Evolutionary conservation across 345 rosid genomes (phyloP).

Genomic region (Salix dunnii): DNA sequence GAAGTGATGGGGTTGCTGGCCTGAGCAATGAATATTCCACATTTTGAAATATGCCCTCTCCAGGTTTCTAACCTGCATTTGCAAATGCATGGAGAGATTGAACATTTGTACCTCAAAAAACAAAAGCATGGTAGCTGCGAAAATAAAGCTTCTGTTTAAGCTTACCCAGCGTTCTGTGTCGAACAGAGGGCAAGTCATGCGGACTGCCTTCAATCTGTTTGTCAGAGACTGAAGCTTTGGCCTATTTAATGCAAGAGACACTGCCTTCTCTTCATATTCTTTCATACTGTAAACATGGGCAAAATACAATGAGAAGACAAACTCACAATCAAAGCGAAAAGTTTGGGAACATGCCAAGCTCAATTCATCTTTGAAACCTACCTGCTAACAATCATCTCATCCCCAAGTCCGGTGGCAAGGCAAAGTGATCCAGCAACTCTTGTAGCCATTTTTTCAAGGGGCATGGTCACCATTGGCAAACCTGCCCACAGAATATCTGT

Average conservation of each 20-base stretch:
- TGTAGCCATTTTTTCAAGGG: conserved; percentile 99
- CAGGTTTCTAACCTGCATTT: conserved; percentile 79
- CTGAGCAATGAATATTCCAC: conserved; percentile 84
- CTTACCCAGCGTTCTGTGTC: conserved; percentile 97
- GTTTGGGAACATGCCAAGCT: neutral
- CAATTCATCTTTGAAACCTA: neutral
- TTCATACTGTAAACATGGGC: conserved; percentile 52
- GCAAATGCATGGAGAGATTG: neutral
- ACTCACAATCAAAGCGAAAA: no score
- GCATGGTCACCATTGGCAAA: conserved; percentile 92
- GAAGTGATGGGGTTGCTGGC: conserved; percentile 75
- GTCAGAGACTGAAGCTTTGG: conserved; percentile 70
- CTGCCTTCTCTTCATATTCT: conserved; percentile 90
- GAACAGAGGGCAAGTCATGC: conserved; percentile 80
- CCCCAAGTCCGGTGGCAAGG: conserved; percentile 93
- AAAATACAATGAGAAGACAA: neutral
- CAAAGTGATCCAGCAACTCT: conserved; percentile 99
- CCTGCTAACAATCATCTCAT: conserved; percentile 95
- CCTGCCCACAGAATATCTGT: conserved; percentile 99
- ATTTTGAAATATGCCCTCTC: conserved; percentile 87
- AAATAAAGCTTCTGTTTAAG: neutral
- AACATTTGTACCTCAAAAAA: neutral
- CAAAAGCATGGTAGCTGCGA: neutral
- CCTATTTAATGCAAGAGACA: conserved; percentile 66
- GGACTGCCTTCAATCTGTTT: conserved; percentile 59